Conservation (phyloP, 2,329 filamentous ascomycete genomes). For the Xylaria sp. region DNA sequence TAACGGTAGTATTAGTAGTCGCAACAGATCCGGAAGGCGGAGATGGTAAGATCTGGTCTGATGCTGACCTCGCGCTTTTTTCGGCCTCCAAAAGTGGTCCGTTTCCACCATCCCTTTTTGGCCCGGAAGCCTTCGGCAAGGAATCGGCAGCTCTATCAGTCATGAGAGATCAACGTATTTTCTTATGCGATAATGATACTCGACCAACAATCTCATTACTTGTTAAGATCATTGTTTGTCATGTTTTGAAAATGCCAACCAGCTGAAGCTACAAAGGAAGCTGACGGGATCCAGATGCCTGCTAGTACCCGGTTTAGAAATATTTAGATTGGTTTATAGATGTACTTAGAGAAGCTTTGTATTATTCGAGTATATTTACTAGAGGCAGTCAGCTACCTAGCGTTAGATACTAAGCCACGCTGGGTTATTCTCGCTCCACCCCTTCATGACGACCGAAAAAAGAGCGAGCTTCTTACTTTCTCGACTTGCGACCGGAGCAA, state of each 20-base stretch:
- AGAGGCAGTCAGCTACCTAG: not conserved
- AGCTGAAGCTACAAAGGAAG: not conserved
- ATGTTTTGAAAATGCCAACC: not conserved
- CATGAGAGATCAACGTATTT: conserved; percentile 12
- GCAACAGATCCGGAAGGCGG: not conserved
- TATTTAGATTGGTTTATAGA: not conserved
- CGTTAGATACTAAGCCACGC: conserved; percentile 6
- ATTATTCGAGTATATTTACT: not conserved
- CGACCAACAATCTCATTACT: not conserved
- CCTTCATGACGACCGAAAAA: conserved; percentile 26
- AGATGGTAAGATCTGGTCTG: not conserved
- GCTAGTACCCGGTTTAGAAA: not conserved
- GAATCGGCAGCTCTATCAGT: conserved; percentile 17
- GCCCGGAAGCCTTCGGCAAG: conserved; percentile 1
- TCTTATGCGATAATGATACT: not conserved
- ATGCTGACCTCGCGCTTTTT: conserved; percentile 37
- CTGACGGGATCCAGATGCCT: conserved; percentile 6
- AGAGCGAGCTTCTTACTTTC: conserved; percentile 19
- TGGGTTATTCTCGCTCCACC: conserved; percentile 17
- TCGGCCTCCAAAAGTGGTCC: conserved; percentile 38
- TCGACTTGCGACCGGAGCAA: not conserved
- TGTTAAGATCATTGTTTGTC: not conserved
- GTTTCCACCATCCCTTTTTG: not conserved
- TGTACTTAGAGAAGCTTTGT: not conserved
- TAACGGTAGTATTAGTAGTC: not conserved